These are phyloP conservation scores for Tricholoma sp. DNA, from an alignment of 768 basidiomycete genomes.

Conservation along the genomic window DNA sequence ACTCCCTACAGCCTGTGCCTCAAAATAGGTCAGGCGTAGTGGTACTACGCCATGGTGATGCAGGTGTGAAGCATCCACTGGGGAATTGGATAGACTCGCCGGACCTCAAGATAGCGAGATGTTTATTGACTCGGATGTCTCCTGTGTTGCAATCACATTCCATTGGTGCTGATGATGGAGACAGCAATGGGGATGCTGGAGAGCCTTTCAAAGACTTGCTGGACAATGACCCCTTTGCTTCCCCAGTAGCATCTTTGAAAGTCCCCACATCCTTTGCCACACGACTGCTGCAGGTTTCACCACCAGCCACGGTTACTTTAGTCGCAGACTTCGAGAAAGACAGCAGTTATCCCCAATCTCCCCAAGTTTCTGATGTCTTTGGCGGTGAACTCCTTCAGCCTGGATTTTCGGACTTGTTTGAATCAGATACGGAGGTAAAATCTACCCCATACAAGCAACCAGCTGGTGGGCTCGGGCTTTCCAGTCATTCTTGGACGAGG, in stretches of 20 bases:
- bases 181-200: slow-evolving; percentile 19
- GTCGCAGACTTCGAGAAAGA: slow-evolving; percentile 22
- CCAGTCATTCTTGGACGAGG: slow-evolving; percentile 17
- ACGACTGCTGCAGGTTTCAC: slow-evolving; percentile 37
- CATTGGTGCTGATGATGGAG: slow-evolving; percentile 14
- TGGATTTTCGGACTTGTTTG: slow-evolving; percentile 52
- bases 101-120: slow-evolving; percentile 21
- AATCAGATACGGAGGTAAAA: slow-evolving; percentile 31
- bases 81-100: slow-evolving; percentile 21
- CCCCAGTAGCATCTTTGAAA: slow-evolving; percentile 24
- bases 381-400: slow-evolving; percentile 28
- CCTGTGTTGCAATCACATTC: slow-evolving; percentile 11
- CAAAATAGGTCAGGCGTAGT: no score
- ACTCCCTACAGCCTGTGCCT: no score
- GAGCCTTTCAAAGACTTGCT: slow-evolving; percentile 27
- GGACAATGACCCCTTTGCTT: slow-evolving; percentile 39
- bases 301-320: slow-evolving; percentile 17
- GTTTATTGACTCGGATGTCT: slow-evolving; percentile 24
- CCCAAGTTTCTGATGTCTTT: slow-evolving; percentile 26
- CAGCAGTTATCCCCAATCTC: slow-evolving; percentile 38
- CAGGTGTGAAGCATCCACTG: slow-evolving; percentile 13
- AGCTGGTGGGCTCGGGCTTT: slow-evolving; percentile 1
- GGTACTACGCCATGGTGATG: slow-evolving; percentile 38
- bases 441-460: slow-evolving; percentile 6
- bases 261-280: slow-evolving; percentile 35